Percentiles rank a stretch among this genome's conserved stretches.
Conservation (phyloP, 192 early-diverging fungal genomes). For the Allomyces arbusculus region DNA sequence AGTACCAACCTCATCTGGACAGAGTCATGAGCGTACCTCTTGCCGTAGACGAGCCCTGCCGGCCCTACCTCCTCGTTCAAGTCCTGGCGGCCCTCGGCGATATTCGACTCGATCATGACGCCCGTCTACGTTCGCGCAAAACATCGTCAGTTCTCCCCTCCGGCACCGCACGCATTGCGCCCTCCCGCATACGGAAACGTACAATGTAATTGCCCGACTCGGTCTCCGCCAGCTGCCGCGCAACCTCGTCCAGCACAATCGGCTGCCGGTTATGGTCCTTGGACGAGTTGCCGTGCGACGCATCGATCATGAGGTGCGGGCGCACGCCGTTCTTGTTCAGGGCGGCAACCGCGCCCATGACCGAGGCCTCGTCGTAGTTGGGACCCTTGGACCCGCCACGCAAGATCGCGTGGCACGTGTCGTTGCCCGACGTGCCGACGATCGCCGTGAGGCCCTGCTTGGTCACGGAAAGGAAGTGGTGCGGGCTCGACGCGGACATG, state of each 20-base stretch:
- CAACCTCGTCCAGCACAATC: conserved; percentile 43
- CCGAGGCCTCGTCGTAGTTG: conserved; percentile 54
- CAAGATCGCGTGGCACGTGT: conserved; percentile 69
- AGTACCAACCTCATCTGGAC: no score
- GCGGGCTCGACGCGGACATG: conserved; percentile 45
- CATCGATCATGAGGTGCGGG: conserved; percentile 78
- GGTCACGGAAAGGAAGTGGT: conserved; percentile 86
- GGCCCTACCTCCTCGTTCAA: conserved; percentile 38
- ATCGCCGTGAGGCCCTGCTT: conserved; percentile 85
- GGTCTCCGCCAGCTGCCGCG: conserved; percentile 40
- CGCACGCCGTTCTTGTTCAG: conserved; percentile 40
- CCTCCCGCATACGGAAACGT: background rate
- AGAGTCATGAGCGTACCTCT: conserved; percentile 13
- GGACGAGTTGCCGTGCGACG: conserved; percentile 75
- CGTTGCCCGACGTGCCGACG: conserved; percentile 65
- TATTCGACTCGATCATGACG: conserved; percentile 87
- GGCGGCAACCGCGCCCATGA: conserved; percentile 30
- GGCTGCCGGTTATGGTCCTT: conserved; percentile 82
- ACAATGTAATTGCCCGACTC: conserved; percentile 12
- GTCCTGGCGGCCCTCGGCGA: conserved; percentile 71
- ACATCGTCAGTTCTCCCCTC: no score
- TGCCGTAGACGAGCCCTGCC: conserved; percentile 57
- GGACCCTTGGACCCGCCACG: conserved; percentile 74
- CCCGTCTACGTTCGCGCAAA: conserved; percentile 21
- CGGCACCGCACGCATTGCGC: no score